Conservation (phyloP, 768 basidiomycete species). For the Leccinum rimulosum region DNA sequence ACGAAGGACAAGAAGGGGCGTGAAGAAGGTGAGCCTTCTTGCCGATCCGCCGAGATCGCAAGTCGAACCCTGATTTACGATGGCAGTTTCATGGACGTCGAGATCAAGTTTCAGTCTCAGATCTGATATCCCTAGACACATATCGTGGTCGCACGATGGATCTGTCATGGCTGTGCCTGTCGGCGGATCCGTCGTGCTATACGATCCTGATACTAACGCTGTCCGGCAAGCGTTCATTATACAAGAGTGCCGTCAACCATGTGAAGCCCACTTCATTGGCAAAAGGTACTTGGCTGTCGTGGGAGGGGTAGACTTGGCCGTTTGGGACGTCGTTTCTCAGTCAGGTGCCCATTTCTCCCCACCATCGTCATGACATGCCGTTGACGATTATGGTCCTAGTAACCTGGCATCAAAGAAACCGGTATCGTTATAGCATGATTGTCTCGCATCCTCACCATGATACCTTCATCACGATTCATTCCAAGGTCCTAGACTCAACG, state of each 20-base stretch:
- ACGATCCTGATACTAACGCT: slow-evolving; percentile 62
- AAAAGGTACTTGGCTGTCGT: slow-evolving; percentile 56
- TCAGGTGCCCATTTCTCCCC: slow-evolving; percentile 42
- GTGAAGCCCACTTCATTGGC: slow-evolving; percentile 65
- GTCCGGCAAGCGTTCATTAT: slow-evolving; percentile 59
- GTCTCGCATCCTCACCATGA: slow-evolving; percentile 56
- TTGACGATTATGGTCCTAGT: slow-evolving; percentile 40
- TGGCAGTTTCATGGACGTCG: slow-evolving; percentile 65
- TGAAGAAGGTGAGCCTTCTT: slow-evolving; percentile 47
- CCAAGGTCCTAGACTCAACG: slow-evolving; percentile 26
- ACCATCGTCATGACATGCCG: neutral
- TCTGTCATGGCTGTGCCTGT: slow-evolving; percentile 79
- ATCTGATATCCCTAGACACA: slow-evolving; percentile 58
- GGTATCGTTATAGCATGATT: slow-evolving; percentile 40
- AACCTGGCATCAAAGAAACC: slow-evolving; percentile 51
- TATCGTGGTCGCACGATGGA: slow-evolving; percentile 81
- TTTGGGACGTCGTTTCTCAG: slow-evolving; percentile 73
- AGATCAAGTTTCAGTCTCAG: slow-evolving; percentile 73
- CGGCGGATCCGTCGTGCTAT: slow-evolving; percentile 66
- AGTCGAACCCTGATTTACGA: neutral
- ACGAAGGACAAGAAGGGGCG: slow-evolving; percentile 44
- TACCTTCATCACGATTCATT: slow-evolving; percentile 57
- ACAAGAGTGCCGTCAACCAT: slow-evolving; percentile 48
- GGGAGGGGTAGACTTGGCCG: slow-evolving; percentile 46
- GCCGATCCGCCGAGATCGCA: neutral